A percentile compares a stretch with the other conserved stretches of the same genome.
Evolutionary conservation across 2,329 filamentous ascomycete species (phyloP).

Genomic region (Cryphonectria nitschkei): DNA sequence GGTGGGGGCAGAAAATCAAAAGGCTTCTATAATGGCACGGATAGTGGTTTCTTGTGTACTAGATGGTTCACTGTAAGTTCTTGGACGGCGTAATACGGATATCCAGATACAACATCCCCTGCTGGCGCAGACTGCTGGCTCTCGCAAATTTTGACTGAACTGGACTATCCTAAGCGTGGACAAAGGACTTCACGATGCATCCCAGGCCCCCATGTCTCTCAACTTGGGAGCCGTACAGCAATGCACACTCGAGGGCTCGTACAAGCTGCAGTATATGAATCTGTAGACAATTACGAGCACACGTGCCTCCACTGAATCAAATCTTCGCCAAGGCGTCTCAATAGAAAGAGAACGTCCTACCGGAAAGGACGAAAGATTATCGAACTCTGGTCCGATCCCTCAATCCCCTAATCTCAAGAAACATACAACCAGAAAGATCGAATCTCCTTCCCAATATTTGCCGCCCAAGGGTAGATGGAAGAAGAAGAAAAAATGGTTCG

Average conservation of each 20-base stretch:
- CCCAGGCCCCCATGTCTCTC: neutral
- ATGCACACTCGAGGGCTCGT: neutral
- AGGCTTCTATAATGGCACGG: slow-evolving; percentile 18
- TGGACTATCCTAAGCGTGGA: neutral
- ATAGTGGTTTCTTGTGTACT: slow-evolving; percentile 18
- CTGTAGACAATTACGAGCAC: neutral
- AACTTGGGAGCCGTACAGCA: neutral
- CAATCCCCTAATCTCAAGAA: too few relatives aligned
- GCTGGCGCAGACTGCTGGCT: slow-evolving; percentile 15
- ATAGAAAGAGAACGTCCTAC: neutral
- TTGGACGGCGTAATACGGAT: slow-evolving; percentile 27
- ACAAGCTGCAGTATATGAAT: neutral
- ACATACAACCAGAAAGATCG: neutral
- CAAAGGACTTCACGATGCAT: neutral
- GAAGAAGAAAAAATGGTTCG: neutral
- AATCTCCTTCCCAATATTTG: neutral
- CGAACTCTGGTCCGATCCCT: neutral
- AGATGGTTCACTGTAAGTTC: slow-evolving; percentile 21
- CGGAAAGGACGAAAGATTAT: neutral
- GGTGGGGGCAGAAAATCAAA: slow-evolving; percentile 17
- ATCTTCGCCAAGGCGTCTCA: neutral
- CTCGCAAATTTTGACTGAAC: neutral
- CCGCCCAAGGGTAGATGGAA: too few relatives aligned
- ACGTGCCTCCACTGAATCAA: neutral
- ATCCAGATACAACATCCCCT: slow-evolving; percentile 16